Conservation (phyloP, 345 rosid genomes). For the Theobroma cacao region DNA sequence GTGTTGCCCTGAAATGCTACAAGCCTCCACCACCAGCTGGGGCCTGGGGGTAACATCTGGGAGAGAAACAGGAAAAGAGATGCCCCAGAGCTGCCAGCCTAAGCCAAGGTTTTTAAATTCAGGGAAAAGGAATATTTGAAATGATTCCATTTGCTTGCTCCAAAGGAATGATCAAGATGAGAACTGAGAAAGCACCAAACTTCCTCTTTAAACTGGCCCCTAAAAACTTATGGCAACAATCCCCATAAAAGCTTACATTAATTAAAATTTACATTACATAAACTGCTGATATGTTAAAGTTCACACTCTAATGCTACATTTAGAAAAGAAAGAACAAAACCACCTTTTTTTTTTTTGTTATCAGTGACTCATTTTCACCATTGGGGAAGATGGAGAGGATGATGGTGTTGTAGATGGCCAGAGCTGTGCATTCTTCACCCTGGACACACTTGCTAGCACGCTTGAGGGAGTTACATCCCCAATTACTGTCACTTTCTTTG, state of each 20-base stretch:
- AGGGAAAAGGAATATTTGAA: neutral
- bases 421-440: constrained; percentile 51
- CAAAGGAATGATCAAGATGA: constrained; percentile 9
- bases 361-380: constrained; percentile 13
- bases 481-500: constrained; percentile 50
- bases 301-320: neutral
- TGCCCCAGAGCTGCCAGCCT: constrained; percentile 14
- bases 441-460: constrained; percentile 50
- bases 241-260: neutral
- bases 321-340: neutral
- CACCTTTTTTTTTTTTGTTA: neutral
- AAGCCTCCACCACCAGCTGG: constrained; percentile 4
- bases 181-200: constrained; percentile 11
- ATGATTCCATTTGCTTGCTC: constrained; percentile 17
- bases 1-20: neutral
- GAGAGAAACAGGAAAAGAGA: constrained; percentile 7
- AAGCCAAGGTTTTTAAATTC: constrained; percentile 1
- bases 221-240: neutral
- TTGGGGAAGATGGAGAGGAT: constrained; percentile 17
- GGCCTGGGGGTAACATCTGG: neutral
- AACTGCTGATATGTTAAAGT: neutral
- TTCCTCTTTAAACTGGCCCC: neutral
- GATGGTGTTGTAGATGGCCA: constrained; percentile 41
- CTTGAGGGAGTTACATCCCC: constrained; percentile 54
- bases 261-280: constrained; percentile 14